Conservation (phyloP, 2,329 filamentous ascomycete species). For the Phyllosticta citriasiana region DNA sequence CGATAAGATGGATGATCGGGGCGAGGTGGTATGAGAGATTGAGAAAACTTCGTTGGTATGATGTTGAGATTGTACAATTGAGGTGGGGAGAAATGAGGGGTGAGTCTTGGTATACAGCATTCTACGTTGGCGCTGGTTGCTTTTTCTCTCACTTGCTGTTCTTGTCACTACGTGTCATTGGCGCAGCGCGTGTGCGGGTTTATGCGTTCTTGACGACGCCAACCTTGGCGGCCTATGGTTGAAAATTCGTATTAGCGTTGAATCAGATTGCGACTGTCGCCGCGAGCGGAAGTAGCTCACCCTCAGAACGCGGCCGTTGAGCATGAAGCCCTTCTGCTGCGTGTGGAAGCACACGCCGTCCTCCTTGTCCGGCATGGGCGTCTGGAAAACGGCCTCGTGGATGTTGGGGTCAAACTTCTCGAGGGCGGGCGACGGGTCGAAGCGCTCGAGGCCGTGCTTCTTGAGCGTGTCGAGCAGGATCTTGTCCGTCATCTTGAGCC, state of each 20-base stretch:
- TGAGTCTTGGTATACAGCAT: background rate
- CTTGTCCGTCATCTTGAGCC: conserved; percentile 87
- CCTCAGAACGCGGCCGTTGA: conserved; percentile 82
- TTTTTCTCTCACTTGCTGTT: background rate
- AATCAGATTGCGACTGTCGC: background rate
- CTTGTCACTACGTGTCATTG: background rate
- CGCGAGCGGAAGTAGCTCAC: conserved; percentile 25
- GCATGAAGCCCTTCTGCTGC: conserved; percentile 90
- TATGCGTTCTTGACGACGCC: conserved; percentile 80
- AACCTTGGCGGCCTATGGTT: conserved; percentile 70
- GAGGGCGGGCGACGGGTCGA: conserved; percentile 59
- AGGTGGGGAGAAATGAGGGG: background rate
- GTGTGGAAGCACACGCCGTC: conserved; percentile 84
- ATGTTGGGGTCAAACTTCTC: conserved; percentile 94
- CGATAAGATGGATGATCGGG: background rate
- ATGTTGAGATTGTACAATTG: background rate
- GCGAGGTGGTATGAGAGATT: background rate
- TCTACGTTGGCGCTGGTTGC: background rate
- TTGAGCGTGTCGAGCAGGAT: conserved; percentile 80
- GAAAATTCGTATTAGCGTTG: conserved; percentile 2
- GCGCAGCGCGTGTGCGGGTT: background rate
- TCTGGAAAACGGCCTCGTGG: conserved; percentile 95
- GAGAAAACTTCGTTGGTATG: background rate
- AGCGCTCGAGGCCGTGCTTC: conserved; percentile 88
- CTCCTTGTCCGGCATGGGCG: conserved; percentile 76